A percentile compares a stretch with the other conserved stretches of the same genome.
These are phyloP conservation scores for Paratinospora sagittata DNA, from an alignment of 164 flowering plant genomes.

Conservation along the genomic window DNA sequence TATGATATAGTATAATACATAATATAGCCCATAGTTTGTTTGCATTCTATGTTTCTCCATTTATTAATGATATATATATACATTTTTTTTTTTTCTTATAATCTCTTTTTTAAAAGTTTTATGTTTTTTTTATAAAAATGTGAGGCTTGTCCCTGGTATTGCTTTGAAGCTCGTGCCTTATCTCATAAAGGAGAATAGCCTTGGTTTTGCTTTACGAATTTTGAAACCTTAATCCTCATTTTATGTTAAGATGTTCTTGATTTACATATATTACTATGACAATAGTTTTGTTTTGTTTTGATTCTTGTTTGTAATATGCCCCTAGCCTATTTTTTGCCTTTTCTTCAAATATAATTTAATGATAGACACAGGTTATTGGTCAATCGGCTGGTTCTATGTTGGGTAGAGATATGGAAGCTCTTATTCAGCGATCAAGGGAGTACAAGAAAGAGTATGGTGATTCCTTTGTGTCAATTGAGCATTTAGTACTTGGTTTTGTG, in stretches of 20 bases:
- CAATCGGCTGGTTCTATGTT: slow-evolving; percentile 91
- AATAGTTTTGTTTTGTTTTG: neutral
- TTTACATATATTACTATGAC: neutral
- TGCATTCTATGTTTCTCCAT: too few species aligned
- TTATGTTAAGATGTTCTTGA: neutral
- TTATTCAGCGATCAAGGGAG: slow-evolving; percentile 76
- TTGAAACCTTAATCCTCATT: neutral
- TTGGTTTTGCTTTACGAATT: too few species aligned
- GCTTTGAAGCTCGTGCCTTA: too few species aligned
- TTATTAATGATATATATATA: too few species aligned
- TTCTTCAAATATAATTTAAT: neutral
- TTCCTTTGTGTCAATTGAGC: slow-evolving; percentile 90
- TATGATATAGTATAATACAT: too few species aligned
- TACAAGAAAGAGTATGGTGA: slow-evolving; percentile 85
- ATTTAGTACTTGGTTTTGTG: slow-evolving; percentile 75
- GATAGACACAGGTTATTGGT: slow-evolving; percentile 56
- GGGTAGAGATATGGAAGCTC: slow-evolving; percentile 83
- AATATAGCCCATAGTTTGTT: too few species aligned
- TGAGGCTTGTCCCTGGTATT: too few species aligned
- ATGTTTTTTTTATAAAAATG: too few species aligned
- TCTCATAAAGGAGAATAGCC: too few species aligned
- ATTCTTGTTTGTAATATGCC: neutral
- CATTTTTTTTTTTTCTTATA: too few species aligned
- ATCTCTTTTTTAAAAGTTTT: too few species aligned
- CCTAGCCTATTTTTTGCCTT: neutral